phyloP scores from a whole-genome alignment of 2,329 filamentous ascomycete genomes.

The Fusarium sterilihyphosum region DNA sequence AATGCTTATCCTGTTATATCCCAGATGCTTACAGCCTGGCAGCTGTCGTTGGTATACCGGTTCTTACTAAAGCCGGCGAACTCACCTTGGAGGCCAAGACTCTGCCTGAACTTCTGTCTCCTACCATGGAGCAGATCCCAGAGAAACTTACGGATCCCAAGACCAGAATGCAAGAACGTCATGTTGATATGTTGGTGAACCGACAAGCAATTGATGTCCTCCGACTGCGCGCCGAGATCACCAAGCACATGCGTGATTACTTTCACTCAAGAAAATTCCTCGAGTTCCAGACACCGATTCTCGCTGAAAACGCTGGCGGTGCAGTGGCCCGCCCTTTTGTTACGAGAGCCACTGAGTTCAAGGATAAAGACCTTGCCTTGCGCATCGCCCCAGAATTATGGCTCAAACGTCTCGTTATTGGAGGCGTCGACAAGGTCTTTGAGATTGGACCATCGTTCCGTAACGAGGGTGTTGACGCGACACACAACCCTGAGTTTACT shows the following conservation, averaged over 20 bases:
- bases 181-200: slow-evolving; percentile 88
- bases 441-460: slow-evolving; percentile 94
- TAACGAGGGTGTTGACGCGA: slow-evolving; percentile 90
- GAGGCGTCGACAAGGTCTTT: slow-evolving; percentile 88
- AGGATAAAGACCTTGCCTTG: slow-evolving; percentile 76
- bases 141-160: slow-evolving; percentile 75
- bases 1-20: slow-evolving; percentile 26
- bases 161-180: slow-evolving; percentile 78
- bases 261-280: slow-evolving; percentile 78
- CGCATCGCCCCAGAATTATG: slow-evolving; percentile 95
- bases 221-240: slow-evolving; percentile 77
- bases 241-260: slow-evolving; percentile 77
- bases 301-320: slow-evolving; percentile 85
- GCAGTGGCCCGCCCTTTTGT: slow-evolving; percentile 88
- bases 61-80: slow-evolving; percentile 76
- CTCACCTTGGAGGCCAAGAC: slow-evolving; percentile 75
- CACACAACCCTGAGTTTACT: slow-evolving; percentile 97
- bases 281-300: slow-evolving; percentile 91
- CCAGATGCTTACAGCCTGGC: slow-evolving; percentile 44
- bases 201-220: slow-evolving; percentile 73
- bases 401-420: slow-evolving; percentile 91
- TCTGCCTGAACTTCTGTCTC: slow-evolving; percentile 78
- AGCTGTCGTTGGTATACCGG: slow-evolving; percentile 77
- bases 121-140: slow-evolving; percentile 83
- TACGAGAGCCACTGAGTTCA: slow-evolving; percentile 80